Conservation (phyloP, 2,329 filamentous ascomycete species). For the Dactylellina sp. region DNA sequence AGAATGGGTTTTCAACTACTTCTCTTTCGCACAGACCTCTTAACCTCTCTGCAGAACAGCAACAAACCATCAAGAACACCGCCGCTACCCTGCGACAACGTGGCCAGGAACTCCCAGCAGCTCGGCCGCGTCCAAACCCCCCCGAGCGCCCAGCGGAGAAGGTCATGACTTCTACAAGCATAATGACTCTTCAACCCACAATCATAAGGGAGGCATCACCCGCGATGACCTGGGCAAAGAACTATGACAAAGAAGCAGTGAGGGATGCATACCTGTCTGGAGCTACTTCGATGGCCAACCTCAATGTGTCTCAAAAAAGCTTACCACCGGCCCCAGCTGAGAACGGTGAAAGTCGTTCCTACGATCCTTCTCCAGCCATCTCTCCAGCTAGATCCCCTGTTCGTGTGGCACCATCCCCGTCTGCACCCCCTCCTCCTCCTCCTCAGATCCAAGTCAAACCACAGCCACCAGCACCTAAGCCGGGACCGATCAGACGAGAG, state of each 20-base stretch:
- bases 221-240: slow-evolving; percentile 95
- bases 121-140: slow-evolving; percentile 65
- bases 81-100: slow-evolving; percentile 81
- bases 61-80: slow-evolving; percentile 91
- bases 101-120: slow-evolving; percentile 68
- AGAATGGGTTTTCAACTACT: slow-evolving; percentile 63
- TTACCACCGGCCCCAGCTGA: slow-evolving; percentile 42
- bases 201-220: slow-evolving; percentile 88
- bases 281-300: slow-evolving; percentile 39
- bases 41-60: slow-evolving; percentile 88
- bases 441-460: slow-evolving; percentile 16
- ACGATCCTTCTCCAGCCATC: slow-evolving; percentile 23
- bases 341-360: slow-evolving; percentile 32
- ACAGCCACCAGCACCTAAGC: slow-evolving; percentile 18
- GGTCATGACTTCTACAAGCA: slow-evolving; percentile 78
- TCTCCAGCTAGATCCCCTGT: slow-evolving; percentile 24
- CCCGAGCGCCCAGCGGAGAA: slow-evolving; percentile 68
- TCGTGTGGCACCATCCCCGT: slow-evolving; percentile 5
- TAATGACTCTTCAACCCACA: slow-evolving; percentile 85
- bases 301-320: slow-evolving; percentile 40
- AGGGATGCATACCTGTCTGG: slow-evolving; percentile 80
- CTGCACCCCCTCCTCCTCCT: slow-evolving; percentile 14
- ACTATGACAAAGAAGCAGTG: slow-evolving; percentile 90
- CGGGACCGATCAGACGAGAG: slow-evolving; percentile 18
- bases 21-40: slow-evolving; percentile 73